phyloP scores from a whole-genome alignment of 2,329 filamentous ascomycete genomes.

The Gaeumannomyces tritici region DNA sequence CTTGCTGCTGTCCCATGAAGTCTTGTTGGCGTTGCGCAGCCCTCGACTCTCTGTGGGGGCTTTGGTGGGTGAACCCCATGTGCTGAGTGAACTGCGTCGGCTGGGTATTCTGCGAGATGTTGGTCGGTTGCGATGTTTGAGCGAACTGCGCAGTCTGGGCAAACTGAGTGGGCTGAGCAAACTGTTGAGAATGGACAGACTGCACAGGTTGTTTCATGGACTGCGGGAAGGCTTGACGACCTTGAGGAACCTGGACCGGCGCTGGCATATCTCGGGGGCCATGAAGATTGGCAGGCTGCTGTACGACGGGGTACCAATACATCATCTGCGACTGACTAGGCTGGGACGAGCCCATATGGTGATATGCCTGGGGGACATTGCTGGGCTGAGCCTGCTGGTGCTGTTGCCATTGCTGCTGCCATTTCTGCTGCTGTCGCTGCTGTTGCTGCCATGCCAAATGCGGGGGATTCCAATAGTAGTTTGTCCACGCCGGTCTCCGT shows the following conservation, averaged over 20 bases:
- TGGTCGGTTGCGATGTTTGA: neutral
- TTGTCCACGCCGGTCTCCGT: neutral
- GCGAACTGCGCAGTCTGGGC: neutral
- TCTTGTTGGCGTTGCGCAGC: neutral
- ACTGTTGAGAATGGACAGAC: neutral
- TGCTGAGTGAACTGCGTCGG: neutral
- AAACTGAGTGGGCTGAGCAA: neutral
- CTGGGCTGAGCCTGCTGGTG: neutral
- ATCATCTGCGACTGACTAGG: neutral
- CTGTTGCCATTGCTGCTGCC: neutral
- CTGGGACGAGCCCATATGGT: neutral
- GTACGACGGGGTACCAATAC: neutral
- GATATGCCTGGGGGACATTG: neutral
- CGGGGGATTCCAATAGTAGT: neutral
- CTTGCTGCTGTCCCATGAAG: neutral
- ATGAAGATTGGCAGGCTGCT: neutral
- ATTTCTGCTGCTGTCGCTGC: no score
- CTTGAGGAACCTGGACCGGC: neutral
- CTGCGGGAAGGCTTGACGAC: neutral
- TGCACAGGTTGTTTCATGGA: neutral
- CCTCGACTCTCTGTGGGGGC: neutral
- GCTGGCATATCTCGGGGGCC: neutral
- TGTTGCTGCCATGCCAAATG: neutral
- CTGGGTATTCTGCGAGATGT: neutral
- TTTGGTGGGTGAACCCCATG: no score